Percentiles rank a stretch among this genome's conserved stretches.
Conservation (phyloP, 2,329 filamentous ascomycete species). For the Fusarium graminum region DNA sequence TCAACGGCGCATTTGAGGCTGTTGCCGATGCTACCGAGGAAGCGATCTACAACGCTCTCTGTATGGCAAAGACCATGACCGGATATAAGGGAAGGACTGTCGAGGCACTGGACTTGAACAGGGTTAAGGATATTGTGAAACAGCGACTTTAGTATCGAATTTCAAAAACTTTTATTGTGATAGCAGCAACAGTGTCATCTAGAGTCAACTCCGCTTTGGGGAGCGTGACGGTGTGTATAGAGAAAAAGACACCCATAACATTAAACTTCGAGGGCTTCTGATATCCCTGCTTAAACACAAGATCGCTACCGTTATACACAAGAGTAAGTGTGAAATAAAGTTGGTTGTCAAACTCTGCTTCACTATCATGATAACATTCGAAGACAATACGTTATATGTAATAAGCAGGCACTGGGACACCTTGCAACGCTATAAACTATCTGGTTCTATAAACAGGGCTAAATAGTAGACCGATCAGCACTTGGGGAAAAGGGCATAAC, state of each 20-base stretch:
- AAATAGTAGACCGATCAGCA: background rate
- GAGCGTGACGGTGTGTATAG: no score
- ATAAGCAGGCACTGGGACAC: background rate
- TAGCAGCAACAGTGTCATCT: background rate
- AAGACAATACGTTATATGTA: no score
- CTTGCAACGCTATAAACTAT: background rate
- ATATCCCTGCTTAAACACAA: no score
- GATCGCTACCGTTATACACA: no score
- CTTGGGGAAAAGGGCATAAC: constrained; percentile 1
- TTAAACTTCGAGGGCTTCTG: no score
- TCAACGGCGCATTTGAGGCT: constrained; percentile 72
- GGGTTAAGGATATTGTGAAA: constrained; percentile 61
- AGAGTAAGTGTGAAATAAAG: no score
- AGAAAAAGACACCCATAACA: no score
- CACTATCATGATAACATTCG: no score
- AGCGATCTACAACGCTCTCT: constrained; percentile 74
- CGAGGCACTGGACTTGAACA: constrained; percentile 63
- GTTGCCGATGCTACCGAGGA: constrained; percentile 74
- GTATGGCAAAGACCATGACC: constrained; percentile 69
- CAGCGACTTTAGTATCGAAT: constrained; percentile 26
- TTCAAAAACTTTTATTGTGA: background rate
- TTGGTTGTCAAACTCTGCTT: no score
- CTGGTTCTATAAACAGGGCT: constrained; percentile 3
- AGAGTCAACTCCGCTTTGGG: background rate
- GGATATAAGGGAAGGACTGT: constrained; percentile 64